A percentile compares a stretch with the other conserved stretches of the same genome.
These are phyloP conservation scores for Sesbania bispinosa DNA, from an alignment of 306 rosid genomes.

Conservation along the genomic window DNA sequence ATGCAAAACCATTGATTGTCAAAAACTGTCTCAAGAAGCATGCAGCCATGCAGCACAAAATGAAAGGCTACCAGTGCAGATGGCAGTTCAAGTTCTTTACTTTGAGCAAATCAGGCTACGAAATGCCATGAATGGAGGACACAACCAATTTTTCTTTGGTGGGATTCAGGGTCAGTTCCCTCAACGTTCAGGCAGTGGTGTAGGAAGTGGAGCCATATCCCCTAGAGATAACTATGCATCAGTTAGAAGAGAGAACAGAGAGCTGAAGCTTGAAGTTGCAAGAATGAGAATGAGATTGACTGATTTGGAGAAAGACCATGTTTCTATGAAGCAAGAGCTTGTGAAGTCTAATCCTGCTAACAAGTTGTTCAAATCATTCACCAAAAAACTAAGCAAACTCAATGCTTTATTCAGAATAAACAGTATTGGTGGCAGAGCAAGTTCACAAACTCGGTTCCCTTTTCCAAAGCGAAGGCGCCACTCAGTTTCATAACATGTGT, in stretches of 20 bases:
- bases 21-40: conserved; percentile 90
- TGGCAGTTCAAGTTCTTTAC: conserved; percentile 93
- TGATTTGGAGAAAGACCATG: conserved; percentile 94
- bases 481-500: conserved; percentile 81
- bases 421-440: conserved; percentile 27
- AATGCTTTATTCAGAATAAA: conserved; percentile 64
- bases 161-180: conserved; percentile 69
- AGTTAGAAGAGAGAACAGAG: conserved; percentile 93
- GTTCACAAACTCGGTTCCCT: conserved; percentile 69
- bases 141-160: conserved; percentile 77
- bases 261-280: conserved; percentile 94
- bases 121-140: conserved; percentile 91
- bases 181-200: conserved; percentile 88
- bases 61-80: conserved; percentile 89
- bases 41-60: conserved; percentile 99
- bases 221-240: conserved; percentile 98
- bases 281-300: conserved; percentile 99
- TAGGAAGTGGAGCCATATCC: conserved; percentile 97
- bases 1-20: conserved; percentile 90
- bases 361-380: conserved; percentile 67
- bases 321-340: conserved; percentile 93
- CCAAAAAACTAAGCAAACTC: conserved; percentile 72
- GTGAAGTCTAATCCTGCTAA: conserved; percentile 75
- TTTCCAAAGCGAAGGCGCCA: conserved; percentile 89
- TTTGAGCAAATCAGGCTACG: conserved; percentile 92